phyloP scores from a whole-genome alignment of 2,329 filamentous ascomycete genomes.

The Tolypocladium cylindrosporum region DNA sequence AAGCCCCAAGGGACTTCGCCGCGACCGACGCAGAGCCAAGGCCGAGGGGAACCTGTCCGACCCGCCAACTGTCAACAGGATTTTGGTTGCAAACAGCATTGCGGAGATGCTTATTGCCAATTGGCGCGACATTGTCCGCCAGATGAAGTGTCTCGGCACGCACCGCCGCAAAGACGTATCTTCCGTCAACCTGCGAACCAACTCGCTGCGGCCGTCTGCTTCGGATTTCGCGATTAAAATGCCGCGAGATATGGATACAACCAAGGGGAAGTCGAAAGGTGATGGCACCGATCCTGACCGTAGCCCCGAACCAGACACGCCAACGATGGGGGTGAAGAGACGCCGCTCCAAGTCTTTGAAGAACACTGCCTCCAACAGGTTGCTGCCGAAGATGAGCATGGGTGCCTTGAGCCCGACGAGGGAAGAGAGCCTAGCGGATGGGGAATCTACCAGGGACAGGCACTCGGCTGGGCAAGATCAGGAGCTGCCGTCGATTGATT shows the following conservation, averaged over 20 bases:
- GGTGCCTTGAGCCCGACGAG: conserved; percentile 19
- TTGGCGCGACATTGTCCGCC: conserved; percentile 53
- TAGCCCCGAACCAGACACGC: conserved; percentile 27
- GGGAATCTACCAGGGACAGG: conserved; percentile 1
- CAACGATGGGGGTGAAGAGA: conserved; percentile 14
- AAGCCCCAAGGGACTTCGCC: conserved; percentile 29
- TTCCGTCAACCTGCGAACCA: conserved; percentile 5
- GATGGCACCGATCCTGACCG: conserved; percentile 9
- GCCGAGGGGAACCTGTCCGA: conserved; percentile 3
- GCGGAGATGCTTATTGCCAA: conserved; percentile 56
- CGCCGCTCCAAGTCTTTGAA: conserved; percentile 11
- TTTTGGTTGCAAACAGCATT: conserved; percentile 47
- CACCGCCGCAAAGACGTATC: conserved; percentile 13
- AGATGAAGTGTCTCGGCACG: conserved; percentile 40
- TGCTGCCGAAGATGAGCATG: conserved; percentile 13
- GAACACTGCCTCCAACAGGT: conserved; percentile 11
- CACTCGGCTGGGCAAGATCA: not conserved
- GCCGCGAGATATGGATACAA: conserved; percentile 1
- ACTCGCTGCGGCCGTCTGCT: conserved; percentile 24
- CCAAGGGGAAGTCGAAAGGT: conserved; percentile 3
- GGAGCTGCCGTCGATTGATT: not conserved
- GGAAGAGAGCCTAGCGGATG: conserved; percentile 17
- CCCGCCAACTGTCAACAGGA: conserved; percentile 38
- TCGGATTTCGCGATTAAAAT: conserved; percentile 27
- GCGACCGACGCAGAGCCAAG: conserved; percentile 13